Conservation (phyloP, 306 rosid species). For the Corylus heterophylla region DNA sequence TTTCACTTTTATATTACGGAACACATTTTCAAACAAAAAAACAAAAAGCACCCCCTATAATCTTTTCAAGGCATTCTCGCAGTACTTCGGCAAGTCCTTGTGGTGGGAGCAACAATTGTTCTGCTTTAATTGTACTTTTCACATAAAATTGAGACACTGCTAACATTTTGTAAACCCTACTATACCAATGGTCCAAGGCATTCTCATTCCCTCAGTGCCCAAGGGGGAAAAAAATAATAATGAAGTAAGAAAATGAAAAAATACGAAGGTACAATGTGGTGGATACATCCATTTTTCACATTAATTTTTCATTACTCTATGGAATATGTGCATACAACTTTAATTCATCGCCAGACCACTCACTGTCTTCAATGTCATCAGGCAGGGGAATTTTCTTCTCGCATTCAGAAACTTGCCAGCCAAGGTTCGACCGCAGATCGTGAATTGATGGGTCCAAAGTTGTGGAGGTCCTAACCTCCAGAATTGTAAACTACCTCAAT, state of each 20-base stretch:
- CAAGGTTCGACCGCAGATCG: constrained; percentile 74
- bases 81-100: background rate
- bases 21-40: too few species aligned
- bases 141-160: background rate
- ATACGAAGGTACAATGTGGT: background rate
- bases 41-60: background rate
- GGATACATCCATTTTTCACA: background rate
- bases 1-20: too few species aligned
- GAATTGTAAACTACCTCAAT: constrained; percentile 13
- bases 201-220: background rate
- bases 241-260: background rate
- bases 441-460: constrained; percentile 50
- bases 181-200: background rate
- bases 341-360: constrained; percentile 17
- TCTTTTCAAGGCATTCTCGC: background rate
- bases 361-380: constrained; percentile 39
- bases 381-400: constrained; percentile 94
- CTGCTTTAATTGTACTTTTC: background rate
- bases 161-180: background rate
- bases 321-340: background rate
- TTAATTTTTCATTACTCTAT: background rate
- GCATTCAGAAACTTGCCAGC: constrained; percentile 73
- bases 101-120: background rate
- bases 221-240: background rate
- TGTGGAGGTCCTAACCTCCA: constrained; percentile 58